phyloP scores from a whole-genome alignment of 2,329 filamentous ascomycete species.

The Cordyceps tenuipes region DNA sequence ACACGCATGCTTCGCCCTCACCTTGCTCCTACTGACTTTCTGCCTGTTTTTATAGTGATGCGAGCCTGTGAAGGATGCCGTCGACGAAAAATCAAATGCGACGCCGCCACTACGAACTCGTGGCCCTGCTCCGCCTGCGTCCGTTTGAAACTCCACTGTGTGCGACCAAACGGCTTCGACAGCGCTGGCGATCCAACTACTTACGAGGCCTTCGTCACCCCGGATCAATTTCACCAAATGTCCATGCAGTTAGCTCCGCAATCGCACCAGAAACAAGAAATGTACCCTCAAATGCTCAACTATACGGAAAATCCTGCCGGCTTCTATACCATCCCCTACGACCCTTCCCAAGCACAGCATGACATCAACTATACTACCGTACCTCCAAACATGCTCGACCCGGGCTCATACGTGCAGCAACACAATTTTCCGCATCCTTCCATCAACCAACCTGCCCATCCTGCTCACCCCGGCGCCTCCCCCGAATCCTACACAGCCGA shows the following conservation, averaged over 20 bases:
- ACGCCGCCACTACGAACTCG: constrained; percentile 91
- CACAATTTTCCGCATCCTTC: constrained; percentile 47
- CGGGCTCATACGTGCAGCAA: constrained; percentile 37
- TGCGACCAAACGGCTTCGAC: constrained; percentile 73
- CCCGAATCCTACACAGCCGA: constrained; percentile 49
- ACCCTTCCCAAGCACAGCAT: constrained; percentile 35
- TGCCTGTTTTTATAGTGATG: constrained; percentile 57
- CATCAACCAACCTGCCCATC: constrained; percentile 20
- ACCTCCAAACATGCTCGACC: constrained; percentile 41
- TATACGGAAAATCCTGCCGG: constrained; percentile 39
- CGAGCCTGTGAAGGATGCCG: constrained; percentile 93
- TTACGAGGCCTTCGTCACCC: constrained; percentile 24
- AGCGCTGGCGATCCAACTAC: constrained; percentile 31
- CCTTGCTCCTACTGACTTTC: neutral
- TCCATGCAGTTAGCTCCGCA: constrained; percentile 38
- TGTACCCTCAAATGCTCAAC: constrained; percentile 41
- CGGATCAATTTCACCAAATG: constrained; percentile 40
- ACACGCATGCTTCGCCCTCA: too few relatives aligned
- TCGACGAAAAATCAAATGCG: constrained; percentile 94
- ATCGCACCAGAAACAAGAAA: constrained; percentile 30
- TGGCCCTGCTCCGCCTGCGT: constrained; percentile 96
- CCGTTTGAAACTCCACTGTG: constrained; percentile 83
- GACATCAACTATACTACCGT: constrained; percentile 47
- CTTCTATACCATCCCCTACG: constrained; percentile 42
- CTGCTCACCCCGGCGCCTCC: constrained; percentile 26